Percentiles rank a stretch among this genome's conserved stretches.
These are phyloP conservation scores for Turnera subulata DNA, from an alignment of 345 rosid species.

Conservation along the genomic window DNA sequence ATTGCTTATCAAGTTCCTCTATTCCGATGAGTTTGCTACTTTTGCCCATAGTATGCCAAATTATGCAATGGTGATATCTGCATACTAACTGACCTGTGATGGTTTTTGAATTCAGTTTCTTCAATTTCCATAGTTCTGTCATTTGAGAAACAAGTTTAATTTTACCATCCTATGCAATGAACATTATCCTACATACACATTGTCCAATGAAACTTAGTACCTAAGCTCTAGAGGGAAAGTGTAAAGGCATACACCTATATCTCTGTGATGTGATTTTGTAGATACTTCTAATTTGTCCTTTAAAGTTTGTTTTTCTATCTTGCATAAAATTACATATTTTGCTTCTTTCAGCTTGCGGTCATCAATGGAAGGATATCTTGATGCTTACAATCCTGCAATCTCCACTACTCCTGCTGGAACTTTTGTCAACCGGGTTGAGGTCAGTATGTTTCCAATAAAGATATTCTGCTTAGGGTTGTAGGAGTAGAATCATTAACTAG, in stretches of 20 bases:
- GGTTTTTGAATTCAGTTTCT: no score
- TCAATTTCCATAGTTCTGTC: no score
- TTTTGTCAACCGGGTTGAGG: constrained; percentile 81
- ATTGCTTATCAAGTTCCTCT: no score
- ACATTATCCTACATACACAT: not conserved
- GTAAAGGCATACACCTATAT: not conserved
- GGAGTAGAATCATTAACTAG: not conserved
- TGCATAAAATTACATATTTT: not conserved
- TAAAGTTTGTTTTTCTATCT: constrained; percentile 3
- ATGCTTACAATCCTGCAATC: constrained; percentile 68
- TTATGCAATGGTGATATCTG: no score
- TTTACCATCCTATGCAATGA: no score
- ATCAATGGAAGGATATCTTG: constrained; percentile 96
- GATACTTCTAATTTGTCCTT: not conserved
- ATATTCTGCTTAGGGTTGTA: not conserved
- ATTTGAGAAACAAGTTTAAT: no score
- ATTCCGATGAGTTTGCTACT: no score
- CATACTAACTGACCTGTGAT: no score
- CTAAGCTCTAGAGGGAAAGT: not conserved
- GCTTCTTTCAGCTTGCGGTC: constrained; percentile 57
- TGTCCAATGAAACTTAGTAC: not conserved
- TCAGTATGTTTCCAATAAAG: constrained; percentile 20
- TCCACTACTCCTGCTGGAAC: constrained; percentile 82
- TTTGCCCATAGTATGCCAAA: no score
- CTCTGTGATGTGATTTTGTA: not conserved